A percentile compares a stretch with the other conserved stretches of the same genome.
phyloP scores from a whole-genome alignment of 1,284 basidiomycete genomes.

The Xerocomus nothofagi region DNA sequence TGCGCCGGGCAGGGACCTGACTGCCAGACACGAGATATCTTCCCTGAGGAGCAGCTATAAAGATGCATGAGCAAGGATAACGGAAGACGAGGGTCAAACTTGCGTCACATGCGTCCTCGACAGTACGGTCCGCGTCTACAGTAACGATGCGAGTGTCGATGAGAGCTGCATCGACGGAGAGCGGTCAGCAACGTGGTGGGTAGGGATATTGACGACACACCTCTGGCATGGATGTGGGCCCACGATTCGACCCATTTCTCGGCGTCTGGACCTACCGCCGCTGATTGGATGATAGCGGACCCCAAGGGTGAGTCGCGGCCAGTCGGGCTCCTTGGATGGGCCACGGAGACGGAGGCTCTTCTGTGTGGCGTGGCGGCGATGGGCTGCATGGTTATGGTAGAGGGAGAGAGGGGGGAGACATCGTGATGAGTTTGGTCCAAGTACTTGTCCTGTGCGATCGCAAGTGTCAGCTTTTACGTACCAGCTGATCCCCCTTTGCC shows the following conservation, averaged over 20 bases:
- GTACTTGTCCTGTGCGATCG: too few relatives aligned
- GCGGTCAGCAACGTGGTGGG: neutral
- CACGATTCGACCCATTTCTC: constrained; percentile 61
- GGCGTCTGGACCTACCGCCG: constrained; percentile 39
- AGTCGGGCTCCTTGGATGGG: constrained; percentile 14
- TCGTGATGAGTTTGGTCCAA: too few relatives aligned
- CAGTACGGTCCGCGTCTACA: constrained; percentile 64
- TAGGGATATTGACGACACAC: constrained; percentile 32
- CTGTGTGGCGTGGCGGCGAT: constrained; percentile 14
- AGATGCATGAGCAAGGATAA: constrained; percentile 10
- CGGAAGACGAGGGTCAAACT: constrained; percentile 21
- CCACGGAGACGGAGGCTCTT: constrained; percentile 21
- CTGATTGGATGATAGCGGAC: constrained; percentile 12
- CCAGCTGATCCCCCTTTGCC: neutral
- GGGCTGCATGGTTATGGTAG: constrained; percentile 15
- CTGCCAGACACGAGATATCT: constrained; percentile 60
- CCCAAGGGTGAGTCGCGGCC: constrained; percentile 23
- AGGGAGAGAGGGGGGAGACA: neutral
- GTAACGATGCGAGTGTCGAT: constrained; percentile 63
- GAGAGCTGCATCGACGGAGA: constrained; percentile 46
- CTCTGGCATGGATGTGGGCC: constrained; percentile 54
- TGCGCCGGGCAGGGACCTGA: constrained; percentile 43
- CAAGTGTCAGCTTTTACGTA: constrained; percentile 20
- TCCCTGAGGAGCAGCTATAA: constrained; percentile 60
- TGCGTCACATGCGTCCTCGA: constrained; percentile 80